Evolutionary conservation across 768 basidiomycete genomes (phyloP).

Genomic region (Leccinellum albellum): DNA sequence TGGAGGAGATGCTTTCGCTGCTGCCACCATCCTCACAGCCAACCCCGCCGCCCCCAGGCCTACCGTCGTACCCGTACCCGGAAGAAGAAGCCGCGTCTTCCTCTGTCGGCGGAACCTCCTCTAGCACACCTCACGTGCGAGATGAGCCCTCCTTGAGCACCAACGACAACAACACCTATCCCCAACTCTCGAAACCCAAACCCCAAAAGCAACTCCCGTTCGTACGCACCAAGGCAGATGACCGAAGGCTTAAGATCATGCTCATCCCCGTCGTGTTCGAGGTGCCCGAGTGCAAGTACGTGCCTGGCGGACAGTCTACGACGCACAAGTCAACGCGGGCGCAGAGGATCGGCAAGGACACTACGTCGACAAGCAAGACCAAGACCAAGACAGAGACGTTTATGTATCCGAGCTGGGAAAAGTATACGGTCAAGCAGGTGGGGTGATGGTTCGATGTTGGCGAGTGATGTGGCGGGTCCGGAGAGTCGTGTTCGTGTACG

Average conservation of each 20-base stretch:
- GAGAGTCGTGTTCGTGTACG: background rate
- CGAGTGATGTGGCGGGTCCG: background rate
- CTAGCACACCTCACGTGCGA: background rate
- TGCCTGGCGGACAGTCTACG: constrained; percentile 17
- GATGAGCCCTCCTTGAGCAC: constrained; percentile 17
- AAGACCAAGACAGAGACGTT: constrained; percentile 43
- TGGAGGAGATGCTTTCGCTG: constrained; percentile 50
- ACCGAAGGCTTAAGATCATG: constrained; percentile 50
- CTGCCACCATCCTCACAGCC: constrained; percentile 19
- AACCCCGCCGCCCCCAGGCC: constrained; percentile 1
- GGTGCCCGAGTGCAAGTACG: constrained; percentile 23
- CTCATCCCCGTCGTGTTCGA: constrained; percentile 43
- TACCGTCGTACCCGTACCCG: constrained; percentile 2
- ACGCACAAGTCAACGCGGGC: constrained; percentile 28
- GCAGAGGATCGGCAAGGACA: constrained; percentile 2
- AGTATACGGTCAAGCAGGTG: constrained; percentile 49
- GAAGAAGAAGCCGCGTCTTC: constrained; percentile 29
- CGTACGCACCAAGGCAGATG: constrained; percentile 46
- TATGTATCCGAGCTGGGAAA: constrained; percentile 62
- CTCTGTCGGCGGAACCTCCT: constrained; percentile 21
- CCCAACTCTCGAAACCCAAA: constrained; percentile 41
- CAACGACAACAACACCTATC: constrained; percentile 14
- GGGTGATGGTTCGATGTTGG: constrained; percentile 2
- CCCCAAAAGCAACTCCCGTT: constrained; percentile 51
- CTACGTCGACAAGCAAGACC: constrained; percentile 22